Percentiles rank a stretch among this genome's conserved stretches.
phyloP scores from a whole-genome alignment of 2,329 filamentous ascomycete genomes.

The Aspergillus clavatus region DNA sequence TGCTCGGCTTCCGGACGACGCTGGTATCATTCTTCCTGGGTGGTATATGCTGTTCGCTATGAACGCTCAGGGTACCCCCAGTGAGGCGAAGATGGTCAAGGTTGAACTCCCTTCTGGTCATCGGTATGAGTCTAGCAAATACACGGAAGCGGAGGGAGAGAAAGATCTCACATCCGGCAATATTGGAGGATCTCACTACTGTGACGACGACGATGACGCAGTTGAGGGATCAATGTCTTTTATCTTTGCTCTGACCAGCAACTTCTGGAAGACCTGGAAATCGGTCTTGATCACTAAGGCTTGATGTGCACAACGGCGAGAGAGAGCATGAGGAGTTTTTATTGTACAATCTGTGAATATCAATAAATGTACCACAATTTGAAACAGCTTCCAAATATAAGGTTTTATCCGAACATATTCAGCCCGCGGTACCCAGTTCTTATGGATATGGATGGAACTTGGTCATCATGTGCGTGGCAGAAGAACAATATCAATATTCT shows the following conservation, averaged over 20 bases:
- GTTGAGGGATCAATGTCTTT: not conserved
- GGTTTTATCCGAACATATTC: not conserved
- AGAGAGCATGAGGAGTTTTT: not conserved
- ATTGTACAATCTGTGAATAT: not conserved
- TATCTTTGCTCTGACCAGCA: not conserved
- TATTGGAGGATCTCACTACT: not conserved
- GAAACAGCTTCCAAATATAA: not conserved
- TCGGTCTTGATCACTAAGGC: slow-evolving; percentile 2
- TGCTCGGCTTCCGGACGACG: slow-evolving; percentile 40
- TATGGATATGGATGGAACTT: too few relatives aligned
- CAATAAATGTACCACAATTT: not conserved
- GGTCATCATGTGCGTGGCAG: too few relatives aligned
- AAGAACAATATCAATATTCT: too few relatives aligned
- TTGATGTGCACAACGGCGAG: not conserved
- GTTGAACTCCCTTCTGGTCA: not conserved
- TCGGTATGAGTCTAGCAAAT: not conserved
- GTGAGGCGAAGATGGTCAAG: slow-evolving; percentile 42
- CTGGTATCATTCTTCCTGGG: slow-evolving; percentile 49
- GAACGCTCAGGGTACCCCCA: slow-evolving; percentile 41
- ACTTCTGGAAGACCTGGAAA: not conserved
- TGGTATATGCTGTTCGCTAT: slow-evolving; percentile 54
- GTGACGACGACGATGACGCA: not conserved
- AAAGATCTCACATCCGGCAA: not conserved
- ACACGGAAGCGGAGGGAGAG: not conserved
- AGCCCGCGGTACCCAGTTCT: too few relatives aligned